Evolutionary conservation across 1,284 basidiomycete genomes (phyloP), one percentile per base, ranked within the genome.

Genomic region (Moesziomyces parantarcticus): DNA sequence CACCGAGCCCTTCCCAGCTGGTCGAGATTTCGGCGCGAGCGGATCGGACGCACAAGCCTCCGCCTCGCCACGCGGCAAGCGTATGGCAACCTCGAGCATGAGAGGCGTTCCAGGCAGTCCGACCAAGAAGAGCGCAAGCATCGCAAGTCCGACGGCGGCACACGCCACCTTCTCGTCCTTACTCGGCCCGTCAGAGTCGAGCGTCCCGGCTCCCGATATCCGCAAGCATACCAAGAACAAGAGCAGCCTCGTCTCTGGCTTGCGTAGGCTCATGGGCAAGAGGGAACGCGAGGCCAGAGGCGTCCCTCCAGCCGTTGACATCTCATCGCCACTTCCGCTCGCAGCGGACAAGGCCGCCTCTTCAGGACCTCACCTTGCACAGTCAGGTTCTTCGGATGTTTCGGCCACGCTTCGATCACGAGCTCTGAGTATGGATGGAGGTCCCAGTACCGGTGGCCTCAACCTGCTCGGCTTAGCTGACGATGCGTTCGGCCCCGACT

Each of bases 231-330:
- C 55, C 18, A 66, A 59, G 52, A 66, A 66, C 46, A 62, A 48
- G 45, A 72, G 64, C 51, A 68, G 70, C 32, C 43, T 73, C 39
- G 64, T 73, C 32, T 62, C 57, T 1, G 70, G 70, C 3, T 46
- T 73, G 34, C 64, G 64, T 22, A 73, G 67, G 45, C 43, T 67
- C 29, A 73, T 73, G 64, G 57, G 60, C 29, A 63, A 57, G 47
- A 55, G 50, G 32, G 60, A 73, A 13, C 43, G 41, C 20, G 66
- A 63, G 6, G 41, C n/a, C 34, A 60, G 46, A 26, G 36, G n/a
- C 5, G 10, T 14, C 20, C 14, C 36, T 29, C n/a, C 11, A 23
- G 16, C 49, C 3, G 39, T 40, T 32, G 50, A 45, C 14, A 29
- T 18, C 50, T 36, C 25, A 14, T 46, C 39, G 18, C 25, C 23